Percentiles rank a stretch among this genome's conserved stretches.
Conservation (phyloP, 129 eudicot genomes). For the Chrysanthemum makinoi region DNA sequence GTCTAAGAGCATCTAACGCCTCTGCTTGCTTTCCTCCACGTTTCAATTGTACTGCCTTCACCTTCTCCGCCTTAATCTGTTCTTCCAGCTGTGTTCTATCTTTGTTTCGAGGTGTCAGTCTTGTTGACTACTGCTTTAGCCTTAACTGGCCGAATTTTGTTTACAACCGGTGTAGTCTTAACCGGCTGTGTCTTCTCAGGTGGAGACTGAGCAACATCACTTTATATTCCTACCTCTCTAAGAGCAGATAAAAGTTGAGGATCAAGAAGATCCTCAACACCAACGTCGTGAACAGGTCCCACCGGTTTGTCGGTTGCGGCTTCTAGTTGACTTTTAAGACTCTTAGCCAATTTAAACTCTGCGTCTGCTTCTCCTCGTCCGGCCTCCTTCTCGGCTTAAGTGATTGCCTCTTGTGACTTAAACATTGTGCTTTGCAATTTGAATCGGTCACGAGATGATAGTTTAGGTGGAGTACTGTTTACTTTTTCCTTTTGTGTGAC, state of each 20-base stretch:
- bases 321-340: constrained; percentile 79
- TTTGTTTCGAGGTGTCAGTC: constrained; percentile 25
- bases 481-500: constrained; percentile 31
- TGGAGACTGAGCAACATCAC: constrained; percentile 19
- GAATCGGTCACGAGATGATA: constrained; percentile 77
- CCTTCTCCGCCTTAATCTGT: constrained; percentile 74
- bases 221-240: constrained; percentile 66
- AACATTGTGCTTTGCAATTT: constrained; percentile 82
- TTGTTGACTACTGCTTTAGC: constrained; percentile 20
- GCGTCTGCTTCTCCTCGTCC: constrained; percentile 85
- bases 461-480: constrained; percentile 44
- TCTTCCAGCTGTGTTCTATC: constrained; percentile 47
- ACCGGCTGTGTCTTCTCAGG: constrained; percentile 36
- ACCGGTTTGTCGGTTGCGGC: constrained; percentile 42
- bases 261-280: constrained; percentile 81
- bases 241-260: constrained; percentile 81
- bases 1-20: constrained; percentile 85
- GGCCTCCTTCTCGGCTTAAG: constrained; percentile 83
- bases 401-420: constrained; percentile 87
- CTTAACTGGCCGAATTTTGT: constrained; percentile 23
- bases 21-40: constrained; percentile 89
- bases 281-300: constrained; percentile 43
- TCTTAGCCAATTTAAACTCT: constrained; percentile 78
- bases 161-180: constrained; percentile 27
- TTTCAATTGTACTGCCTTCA: constrained; percentile 72